Evolutionary conservation across 2,329 filamentous ascomycete species (phyloP).

Genomic region (Scedosporium dehoogii): DNA sequence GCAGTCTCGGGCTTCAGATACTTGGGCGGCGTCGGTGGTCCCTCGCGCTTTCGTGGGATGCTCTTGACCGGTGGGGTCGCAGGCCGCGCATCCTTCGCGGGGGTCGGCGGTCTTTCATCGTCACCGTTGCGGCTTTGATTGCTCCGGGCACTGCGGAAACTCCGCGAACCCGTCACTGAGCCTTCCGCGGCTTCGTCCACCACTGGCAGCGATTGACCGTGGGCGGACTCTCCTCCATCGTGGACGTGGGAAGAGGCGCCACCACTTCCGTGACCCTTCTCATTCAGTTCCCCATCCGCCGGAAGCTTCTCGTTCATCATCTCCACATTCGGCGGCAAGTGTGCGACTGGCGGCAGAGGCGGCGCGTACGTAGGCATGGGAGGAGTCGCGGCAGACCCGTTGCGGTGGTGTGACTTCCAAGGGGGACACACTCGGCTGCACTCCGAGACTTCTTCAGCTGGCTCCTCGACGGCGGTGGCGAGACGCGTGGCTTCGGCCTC

Average conservation of each 20-base stretch:
- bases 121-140: conserved; percentile 35
- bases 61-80: conserved; percentile 1
- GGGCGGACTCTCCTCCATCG: conserved; percentile 14
- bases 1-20: conserved; percentile 35
- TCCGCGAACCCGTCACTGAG: conserved; percentile 45
- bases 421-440: conserved; percentile 24
- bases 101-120: conserved; percentile 32
- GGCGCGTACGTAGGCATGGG: conserved; percentile 37
- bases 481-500: conserved; percentile 56
- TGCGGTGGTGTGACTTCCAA: conserved; percentile 24
- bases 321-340: conserved; percentile 28
- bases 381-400: conserved; percentile 24
- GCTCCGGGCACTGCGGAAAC: background rate
- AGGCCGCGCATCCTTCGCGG: conserved; percentile 25
- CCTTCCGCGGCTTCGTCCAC: conserved; percentile 85
- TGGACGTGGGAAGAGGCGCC: background rate
- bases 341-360: conserved; percentile 27
- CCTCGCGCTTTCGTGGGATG: background rate
- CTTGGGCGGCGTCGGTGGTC: conserved; percentile 39
- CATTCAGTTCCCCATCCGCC: conserved; percentile 27
- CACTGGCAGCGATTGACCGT: conserved; percentile 54
- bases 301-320: conserved; percentile 36
- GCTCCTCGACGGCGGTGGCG: conserved; percentile 21
- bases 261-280: conserved; percentile 6
- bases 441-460: conserved; percentile 18